Evolutionary conservation across 106 monocot genomes (phyloP).

Genomic region (Dendrobium huoshanense): DNA sequence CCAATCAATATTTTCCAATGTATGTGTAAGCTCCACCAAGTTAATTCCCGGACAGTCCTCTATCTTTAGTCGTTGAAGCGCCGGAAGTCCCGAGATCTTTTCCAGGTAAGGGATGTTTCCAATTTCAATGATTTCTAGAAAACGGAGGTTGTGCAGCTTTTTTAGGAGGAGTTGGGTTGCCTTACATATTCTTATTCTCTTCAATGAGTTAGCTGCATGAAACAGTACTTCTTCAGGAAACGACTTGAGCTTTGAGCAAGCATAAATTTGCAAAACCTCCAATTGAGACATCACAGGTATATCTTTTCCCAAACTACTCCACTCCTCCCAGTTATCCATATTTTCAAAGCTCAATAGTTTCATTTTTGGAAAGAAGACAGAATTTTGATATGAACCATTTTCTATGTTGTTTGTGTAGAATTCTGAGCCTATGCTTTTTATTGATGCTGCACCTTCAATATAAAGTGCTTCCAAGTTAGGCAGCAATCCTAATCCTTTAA

Average conservation of each 20-base stretch:
- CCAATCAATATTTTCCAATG: neutral
- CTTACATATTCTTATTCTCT: neutral
- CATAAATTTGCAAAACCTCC: neutral
- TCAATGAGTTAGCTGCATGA: neutral
- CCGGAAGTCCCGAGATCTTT: conserved; percentile 2
- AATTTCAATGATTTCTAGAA: neutral
- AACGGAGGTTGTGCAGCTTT: neutral
- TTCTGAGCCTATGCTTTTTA: neutral
- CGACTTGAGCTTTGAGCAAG: conserved; percentile 3
- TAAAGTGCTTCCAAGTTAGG: neutral
- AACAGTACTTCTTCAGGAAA: conserved; percentile 8
- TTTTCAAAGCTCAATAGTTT: neutral
- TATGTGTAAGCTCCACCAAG: neutral
- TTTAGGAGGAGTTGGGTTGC: neutral
- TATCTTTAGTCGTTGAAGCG: neutral
- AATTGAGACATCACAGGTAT: neutral
- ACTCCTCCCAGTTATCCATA: neutral
- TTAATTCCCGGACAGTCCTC: neutral
- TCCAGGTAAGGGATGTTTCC: neutral
- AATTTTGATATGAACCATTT: neutral
- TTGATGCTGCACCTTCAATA: neutral
- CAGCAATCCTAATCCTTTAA: neutral
- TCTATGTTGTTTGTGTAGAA: neutral
- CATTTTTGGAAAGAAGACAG: neutral
- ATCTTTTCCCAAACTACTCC: neutral